phyloP scores from a whole-genome alignment of 1,284 basidiomycete species.

The Ganoderma resinaceum region DNA sequence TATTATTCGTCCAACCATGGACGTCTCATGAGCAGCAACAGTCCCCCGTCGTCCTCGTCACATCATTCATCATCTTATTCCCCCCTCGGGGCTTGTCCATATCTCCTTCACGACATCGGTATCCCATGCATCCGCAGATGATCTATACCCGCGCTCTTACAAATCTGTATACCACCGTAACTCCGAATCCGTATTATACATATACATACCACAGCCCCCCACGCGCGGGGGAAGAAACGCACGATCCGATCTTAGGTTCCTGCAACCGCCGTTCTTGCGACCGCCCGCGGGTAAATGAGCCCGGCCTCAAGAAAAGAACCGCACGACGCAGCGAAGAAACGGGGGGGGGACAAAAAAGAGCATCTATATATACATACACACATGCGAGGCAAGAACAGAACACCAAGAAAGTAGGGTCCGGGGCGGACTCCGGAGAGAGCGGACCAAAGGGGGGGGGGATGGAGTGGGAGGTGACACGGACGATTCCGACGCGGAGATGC shows the following conservation, averaged over 20 bases:
- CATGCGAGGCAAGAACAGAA: neutral
- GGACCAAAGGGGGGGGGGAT: neutral
- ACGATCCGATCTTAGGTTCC: conserved; percentile 3
- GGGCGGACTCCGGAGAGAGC: too few relatives aligned
- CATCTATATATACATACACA: neutral
- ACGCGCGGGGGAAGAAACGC: neutral
- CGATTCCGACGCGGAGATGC: too few relatives aligned
- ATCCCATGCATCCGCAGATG: conserved; percentile 25
- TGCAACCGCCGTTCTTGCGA: neutral
- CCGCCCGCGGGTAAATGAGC: neutral
- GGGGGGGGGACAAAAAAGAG: conserved; percentile 1
- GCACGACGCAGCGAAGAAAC: neutral
- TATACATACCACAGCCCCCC: neutral
- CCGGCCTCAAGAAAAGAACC: neutral
- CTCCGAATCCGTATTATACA: conserved; percentile 28
- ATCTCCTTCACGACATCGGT: conserved; percentile 14
- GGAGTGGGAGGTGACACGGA: neutral
- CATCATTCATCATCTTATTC: neutral
- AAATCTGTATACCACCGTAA: conserved; percentile 35
- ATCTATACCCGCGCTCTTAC: conserved; percentile 35
- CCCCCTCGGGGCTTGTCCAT: neutral
- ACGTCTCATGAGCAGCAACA: neutral
- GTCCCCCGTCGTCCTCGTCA: neutral
- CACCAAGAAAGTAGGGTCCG: neutral
- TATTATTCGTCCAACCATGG: neutral